Evolutionary conservation across 1,284 basidiomycete genomes (phyloP).

Genomic region (Thelephora terrestris): DNA sequence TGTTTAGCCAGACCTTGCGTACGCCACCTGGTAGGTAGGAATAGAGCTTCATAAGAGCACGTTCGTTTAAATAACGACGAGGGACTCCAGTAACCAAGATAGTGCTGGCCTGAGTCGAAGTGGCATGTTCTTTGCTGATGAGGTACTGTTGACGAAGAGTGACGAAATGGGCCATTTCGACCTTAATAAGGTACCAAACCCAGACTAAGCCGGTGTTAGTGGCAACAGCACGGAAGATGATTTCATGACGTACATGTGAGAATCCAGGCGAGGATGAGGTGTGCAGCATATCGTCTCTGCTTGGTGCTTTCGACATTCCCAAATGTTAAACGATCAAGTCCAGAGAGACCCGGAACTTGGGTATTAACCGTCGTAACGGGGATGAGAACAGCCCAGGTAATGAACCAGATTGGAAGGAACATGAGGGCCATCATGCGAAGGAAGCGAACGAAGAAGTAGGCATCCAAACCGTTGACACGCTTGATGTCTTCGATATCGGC

Average conservation of each 20-base stretch:
- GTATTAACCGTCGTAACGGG: constrained; percentile 58
- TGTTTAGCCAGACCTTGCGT: constrained; percentile 84
- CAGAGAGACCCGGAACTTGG: constrained; percentile 34
- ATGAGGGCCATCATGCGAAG: constrained; percentile 74
- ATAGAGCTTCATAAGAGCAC: constrained; percentile 61
- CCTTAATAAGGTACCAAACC: constrained; percentile 75
- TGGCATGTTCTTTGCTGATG: constrained; percentile 61
- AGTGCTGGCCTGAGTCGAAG: constrained; percentile 76
- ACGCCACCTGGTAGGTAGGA: constrained; percentile 77
- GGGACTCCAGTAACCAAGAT: constrained; percentile 87
- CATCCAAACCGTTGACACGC: constrained; percentile 81
- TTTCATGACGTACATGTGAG: constrained; percentile 55
- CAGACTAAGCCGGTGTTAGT: constrained; percentile 41
- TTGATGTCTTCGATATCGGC: constrained; percentile 53
- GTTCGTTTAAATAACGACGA: constrained; percentile 57
- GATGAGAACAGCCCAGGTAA: constrained; percentile 66
- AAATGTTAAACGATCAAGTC: constrained; percentile 72
- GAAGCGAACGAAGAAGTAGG: constrained; percentile 90
- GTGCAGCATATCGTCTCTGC: constrained; percentile 60
- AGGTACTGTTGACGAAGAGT: constrained; percentile 80
- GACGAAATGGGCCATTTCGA: constrained; percentile 78
- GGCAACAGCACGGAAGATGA: constrained; percentile 1
- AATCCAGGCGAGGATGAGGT: constrained; percentile 62
- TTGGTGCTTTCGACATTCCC: constrained; percentile 59
- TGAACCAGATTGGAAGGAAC: constrained; percentile 73